These are phyloP conservation scores for Trichophyton benhamiae DNA, from an alignment of 2,329 filamentous ascomycete species.

Conservation along the genomic window DNA sequence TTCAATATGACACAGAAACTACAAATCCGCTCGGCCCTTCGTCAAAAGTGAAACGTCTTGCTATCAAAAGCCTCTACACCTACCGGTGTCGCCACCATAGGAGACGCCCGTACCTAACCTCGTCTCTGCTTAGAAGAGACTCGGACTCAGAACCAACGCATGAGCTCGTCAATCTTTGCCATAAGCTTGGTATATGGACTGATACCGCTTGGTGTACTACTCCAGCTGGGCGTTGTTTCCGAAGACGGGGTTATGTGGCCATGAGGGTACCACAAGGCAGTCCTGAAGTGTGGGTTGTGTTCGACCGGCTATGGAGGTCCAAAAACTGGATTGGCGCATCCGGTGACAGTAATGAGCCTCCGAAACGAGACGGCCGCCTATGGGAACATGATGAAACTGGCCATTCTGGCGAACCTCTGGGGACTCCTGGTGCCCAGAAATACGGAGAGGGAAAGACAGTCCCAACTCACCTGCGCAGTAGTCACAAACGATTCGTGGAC, in stretches of 20 bases:
- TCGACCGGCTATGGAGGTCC: conserved; percentile 47
- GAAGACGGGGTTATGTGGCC: conserved; percentile 45
- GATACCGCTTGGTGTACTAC: conserved; percentile 51
- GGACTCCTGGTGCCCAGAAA: conserved; percentile 34
- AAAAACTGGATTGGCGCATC: conserved; percentile 45
- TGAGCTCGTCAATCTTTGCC: conserved; percentile 47
- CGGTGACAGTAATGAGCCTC: conserved; percentile 20
- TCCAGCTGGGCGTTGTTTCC: conserved; percentile 44
- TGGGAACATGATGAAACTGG: conserved; percentile 47
- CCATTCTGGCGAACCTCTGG: conserved; percentile 43
- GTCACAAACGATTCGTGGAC: conserved; percentile 42
- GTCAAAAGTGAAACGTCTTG: conserved; percentile 30
- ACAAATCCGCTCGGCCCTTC: conserved; percentile 26
- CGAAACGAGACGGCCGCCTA: conserved; percentile 37
- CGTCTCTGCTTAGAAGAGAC: conserved; percentile 43
- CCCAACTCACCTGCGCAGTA: conserved; percentile 42
- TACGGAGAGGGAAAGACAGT: conserved; percentile 42
- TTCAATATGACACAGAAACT: conserved; percentile 35
- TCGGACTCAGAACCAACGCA: conserved; percentile 50
- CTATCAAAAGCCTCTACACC: conserved; percentile 48
- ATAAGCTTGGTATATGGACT: conserved; percentile 48
- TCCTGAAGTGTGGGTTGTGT: conserved; percentile 50
- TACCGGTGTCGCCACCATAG: conserved; percentile 52
- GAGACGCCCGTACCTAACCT: conserved; percentile 46
- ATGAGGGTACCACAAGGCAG: conserved; percentile 44